Conservation (phyloP, 2,329 filamentous ascomycete species). For the Fusarium nisikadoi region DNA sequence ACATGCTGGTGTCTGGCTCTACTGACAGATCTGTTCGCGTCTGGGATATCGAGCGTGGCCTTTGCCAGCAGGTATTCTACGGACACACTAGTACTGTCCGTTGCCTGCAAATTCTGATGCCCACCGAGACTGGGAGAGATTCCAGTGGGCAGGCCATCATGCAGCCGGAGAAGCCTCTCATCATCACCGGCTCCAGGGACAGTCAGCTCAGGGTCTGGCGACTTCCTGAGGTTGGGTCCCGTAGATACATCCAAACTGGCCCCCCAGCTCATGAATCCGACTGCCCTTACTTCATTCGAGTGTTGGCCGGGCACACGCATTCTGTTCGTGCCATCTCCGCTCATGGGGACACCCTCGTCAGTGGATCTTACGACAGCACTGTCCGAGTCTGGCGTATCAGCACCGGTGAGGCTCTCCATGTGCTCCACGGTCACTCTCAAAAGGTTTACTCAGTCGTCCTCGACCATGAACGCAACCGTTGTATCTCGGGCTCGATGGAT, state of each 20-base stretch:
- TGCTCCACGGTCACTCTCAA: constrained; percentile 85
- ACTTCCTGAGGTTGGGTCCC: constrained; percentile 82
- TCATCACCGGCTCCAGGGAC: constrained; percentile 96
- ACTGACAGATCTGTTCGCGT: constrained; percentile 98
- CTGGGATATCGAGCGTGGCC: constrained; percentile 95
- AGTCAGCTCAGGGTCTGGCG: constrained; percentile 95
- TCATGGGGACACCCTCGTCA: constrained; percentile 94
- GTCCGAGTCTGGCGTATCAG: constrained; percentile 98
- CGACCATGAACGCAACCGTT: constrained; percentile 90
- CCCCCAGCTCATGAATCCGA: constrained; percentile 79
- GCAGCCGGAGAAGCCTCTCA: constrained; percentile 93
- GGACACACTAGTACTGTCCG: constrained; percentile 97
- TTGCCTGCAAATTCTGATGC: constrained; percentile 93
- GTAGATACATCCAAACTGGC: constrained; percentile 81
- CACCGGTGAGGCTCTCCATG: constrained; percentile 87
- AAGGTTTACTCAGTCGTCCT: constrained; percentile 98
- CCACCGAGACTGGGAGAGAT: constrained; percentile 78
- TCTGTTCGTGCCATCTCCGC: constrained; percentile 97
- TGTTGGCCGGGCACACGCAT: constrained; percentile 86
- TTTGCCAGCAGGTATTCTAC: constrained; percentile 95
- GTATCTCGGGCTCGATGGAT: constrained; percentile 98
- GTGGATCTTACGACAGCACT: constrained; percentile 94
- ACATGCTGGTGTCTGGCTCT: constrained; percentile 93
- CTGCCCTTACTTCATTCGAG: constrained; percentile 94
- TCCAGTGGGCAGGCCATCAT: constrained; percentile 80